phyloP scores from a whole-genome alignment of 805 yeast species.

The Wickerhamiella spandovensis region DNA sequence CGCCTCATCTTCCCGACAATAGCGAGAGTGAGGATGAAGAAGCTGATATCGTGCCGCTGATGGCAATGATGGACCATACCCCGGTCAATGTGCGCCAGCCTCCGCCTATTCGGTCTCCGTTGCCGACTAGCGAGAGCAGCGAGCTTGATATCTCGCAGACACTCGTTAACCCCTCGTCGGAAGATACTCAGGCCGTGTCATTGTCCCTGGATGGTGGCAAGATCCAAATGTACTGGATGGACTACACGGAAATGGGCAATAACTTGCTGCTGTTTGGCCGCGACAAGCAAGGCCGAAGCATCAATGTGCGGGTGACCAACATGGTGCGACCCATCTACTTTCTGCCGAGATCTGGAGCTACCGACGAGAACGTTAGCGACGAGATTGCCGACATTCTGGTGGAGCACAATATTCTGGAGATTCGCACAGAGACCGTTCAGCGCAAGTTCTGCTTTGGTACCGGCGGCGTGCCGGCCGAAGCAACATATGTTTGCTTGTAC shows the following conservation, averaged over 20 bases:
- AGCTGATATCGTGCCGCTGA: not conserved
- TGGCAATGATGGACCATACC: not conserved
- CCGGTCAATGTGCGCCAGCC: not conserved
- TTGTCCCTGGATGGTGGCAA: constrained; percentile 20
- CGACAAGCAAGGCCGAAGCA: constrained; percentile 40
- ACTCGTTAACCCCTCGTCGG: not conserved
- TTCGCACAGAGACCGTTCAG: constrained; percentile 56
- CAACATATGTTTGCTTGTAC: constrained; percentile 66
- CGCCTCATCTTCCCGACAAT: not conserved
- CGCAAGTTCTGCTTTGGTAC: constrained; percentile 85
- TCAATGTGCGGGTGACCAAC: constrained; percentile 63
- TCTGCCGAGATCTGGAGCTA: constrained; percentile 43
- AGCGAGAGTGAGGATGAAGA: not conserved
- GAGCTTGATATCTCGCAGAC: not conserved
- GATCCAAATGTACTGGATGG: constrained; percentile 79
- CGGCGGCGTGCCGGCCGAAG: constrained; percentile 61
- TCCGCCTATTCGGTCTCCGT: not conserved
- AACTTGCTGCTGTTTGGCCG: constrained; percentile 71
- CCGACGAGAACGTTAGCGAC: constrained; percentile 49
- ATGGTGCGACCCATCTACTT: constrained; percentile 61
- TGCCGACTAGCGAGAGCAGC: not conserved
- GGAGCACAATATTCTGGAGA: constrained; percentile 44
- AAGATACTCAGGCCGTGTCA: not conserved
- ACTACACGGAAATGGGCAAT: constrained; percentile 65
- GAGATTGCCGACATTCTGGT: constrained; percentile 60